Percentiles rank a stretch among this genome's conserved stretches.
phyloP scores from a whole-genome alignment of 2,329 filamentous ascomycete species.

The Pyricularia grisea region DNA sequence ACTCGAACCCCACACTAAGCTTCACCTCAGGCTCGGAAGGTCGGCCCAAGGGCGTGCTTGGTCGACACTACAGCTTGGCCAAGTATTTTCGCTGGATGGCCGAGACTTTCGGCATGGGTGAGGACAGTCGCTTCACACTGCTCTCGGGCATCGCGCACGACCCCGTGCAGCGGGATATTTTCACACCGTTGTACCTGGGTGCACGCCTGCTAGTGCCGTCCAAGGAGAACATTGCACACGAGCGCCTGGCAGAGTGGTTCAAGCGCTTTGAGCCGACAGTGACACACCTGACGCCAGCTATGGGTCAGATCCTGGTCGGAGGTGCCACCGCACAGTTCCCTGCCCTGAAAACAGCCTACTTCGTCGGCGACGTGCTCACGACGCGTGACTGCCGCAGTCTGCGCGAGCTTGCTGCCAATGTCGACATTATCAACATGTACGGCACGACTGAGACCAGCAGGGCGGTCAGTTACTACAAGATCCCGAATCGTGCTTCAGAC shows the following conservation, averaged over 20 bases:
- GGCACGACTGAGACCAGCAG: constrained; percentile 80
- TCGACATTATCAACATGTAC: constrained; percentile 75
- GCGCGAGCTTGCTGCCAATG: constrained; percentile 67
- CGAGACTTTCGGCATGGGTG: constrained; percentile 63
- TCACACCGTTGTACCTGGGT: constrained; percentile 82
- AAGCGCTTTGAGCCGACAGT: constrained; percentile 63
- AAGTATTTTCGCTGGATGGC: constrained; percentile 95
- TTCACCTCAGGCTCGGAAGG: constrained; percentile 73
- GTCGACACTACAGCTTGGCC: constrained; percentile 76
- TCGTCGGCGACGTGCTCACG: constrained; percentile 84
- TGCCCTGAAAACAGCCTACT: constrained; percentile 70
- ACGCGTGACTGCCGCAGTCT: constrained; percentile 71
- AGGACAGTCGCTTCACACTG: constrained; percentile 70
- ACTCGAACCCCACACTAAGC: constrained; percentile 66
- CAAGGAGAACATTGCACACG: constrained; percentile 77
- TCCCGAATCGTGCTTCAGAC: constrained; percentile 56
- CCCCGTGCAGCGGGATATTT: constrained; percentile 65
- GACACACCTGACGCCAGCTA: constrained; percentile 87
- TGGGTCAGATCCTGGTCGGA: constrained; percentile 91
- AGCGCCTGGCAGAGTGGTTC: constrained; percentile 85
- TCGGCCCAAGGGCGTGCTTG: constrained; percentile 76
- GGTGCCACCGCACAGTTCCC: constrained; percentile 72
- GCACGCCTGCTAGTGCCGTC: constrained; percentile 71
- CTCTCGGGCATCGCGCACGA: constrained; percentile 78
- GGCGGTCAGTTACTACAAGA: constrained; percentile 74